phyloP scores from a whole-genome alignment of 2,329 filamentous ascomycete genomes.

The Coniochaeta sp. region DNA sequence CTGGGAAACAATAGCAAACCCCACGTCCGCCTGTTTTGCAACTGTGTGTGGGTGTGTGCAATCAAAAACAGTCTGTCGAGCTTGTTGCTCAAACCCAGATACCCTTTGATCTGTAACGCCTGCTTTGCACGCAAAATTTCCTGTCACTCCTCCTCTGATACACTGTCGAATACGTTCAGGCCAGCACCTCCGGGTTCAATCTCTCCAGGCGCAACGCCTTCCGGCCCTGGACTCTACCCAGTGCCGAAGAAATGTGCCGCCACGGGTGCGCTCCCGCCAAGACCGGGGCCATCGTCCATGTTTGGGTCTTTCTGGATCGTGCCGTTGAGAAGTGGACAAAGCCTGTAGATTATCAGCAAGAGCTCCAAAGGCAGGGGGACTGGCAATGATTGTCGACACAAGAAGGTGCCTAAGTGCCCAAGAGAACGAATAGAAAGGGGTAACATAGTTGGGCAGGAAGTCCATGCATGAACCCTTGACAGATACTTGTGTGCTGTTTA shows the following conservation, averaged over 20 bases:
- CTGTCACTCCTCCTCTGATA: neutral
- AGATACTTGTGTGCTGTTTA: too few species aligned
- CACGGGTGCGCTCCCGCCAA: constrained; percentile 16
- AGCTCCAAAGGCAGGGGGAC: too few species aligned
- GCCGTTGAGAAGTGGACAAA: constrained; percentile 80
- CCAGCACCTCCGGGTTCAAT: neutral
- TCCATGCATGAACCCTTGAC: too few species aligned
- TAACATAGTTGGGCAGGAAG: too few species aligned
- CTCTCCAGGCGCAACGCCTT: neutral
- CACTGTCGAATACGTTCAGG: neutral
- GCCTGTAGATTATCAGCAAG: constrained; percentile 35
- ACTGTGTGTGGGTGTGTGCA: neutral
- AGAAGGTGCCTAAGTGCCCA: too few species aligned
- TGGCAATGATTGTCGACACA: too few species aligned
- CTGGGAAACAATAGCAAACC: neutral
- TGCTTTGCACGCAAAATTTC: neutral
- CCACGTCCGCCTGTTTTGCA: too few species aligned
- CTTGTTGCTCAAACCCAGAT: neutral
- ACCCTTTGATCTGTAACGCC: neutral
- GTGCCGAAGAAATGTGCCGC: constrained; percentile 17
- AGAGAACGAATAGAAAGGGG: too few species aligned
- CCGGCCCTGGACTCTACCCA: constrained; percentile 3
- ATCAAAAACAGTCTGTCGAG: neutral
- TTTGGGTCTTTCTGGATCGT: constrained; percentile 59
- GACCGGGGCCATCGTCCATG: constrained; percentile 41